These are phyloP conservation scores for Potentilla sterilis DNA, from an alignment of 306 rosid genomes.

Conservation along the genomic window DNA sequence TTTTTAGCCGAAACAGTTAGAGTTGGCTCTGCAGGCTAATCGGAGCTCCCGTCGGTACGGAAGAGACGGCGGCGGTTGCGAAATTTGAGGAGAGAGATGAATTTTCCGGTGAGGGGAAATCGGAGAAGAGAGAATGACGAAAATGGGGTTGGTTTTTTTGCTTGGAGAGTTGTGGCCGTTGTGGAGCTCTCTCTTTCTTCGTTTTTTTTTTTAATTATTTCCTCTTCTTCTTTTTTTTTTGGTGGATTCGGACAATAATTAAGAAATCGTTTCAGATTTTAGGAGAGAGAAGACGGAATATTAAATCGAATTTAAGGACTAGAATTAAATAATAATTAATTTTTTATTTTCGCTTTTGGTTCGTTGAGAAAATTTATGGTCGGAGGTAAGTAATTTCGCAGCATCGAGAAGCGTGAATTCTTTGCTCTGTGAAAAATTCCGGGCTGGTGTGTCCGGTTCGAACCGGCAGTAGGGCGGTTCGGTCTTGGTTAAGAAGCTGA, in stretches of 20 bases:
- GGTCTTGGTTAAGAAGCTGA: constrained; percentile 21
- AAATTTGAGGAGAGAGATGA: neutral
- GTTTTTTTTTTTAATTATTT: neutral
- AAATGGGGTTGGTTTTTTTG: neutral
- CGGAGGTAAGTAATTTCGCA: constrained; percentile 68
- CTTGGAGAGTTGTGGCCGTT: constrained; percentile 23
- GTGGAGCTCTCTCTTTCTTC: constrained; percentile 11
- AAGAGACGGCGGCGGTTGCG: neutral
- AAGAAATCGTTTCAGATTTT: neutral
- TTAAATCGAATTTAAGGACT: constrained; percentile 14
- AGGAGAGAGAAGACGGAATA: constrained; percentile 8
- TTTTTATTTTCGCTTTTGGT: neutral
- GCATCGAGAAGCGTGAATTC: constrained; percentile 51
- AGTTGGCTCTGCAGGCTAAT: neutral
- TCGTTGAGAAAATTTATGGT: constrained; percentile 23
- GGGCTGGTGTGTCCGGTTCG: constrained; percentile 14
- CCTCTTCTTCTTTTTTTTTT: neutral
- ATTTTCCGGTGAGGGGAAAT: neutral
- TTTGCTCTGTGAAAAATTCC: constrained; percentile 35
- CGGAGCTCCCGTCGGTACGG: constrained; percentile 10
- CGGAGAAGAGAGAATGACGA: constrained; percentile 2
- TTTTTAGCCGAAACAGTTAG: neutral
- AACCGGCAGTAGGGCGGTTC: neutral
- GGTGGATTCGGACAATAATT: constrained; percentile 33
- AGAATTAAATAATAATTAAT: neutral